These are phyloP conservation scores for Mitragyna speciosa DNA, from an alignment of 257 asterid genomes.

Conservation along the genomic window DNA sequence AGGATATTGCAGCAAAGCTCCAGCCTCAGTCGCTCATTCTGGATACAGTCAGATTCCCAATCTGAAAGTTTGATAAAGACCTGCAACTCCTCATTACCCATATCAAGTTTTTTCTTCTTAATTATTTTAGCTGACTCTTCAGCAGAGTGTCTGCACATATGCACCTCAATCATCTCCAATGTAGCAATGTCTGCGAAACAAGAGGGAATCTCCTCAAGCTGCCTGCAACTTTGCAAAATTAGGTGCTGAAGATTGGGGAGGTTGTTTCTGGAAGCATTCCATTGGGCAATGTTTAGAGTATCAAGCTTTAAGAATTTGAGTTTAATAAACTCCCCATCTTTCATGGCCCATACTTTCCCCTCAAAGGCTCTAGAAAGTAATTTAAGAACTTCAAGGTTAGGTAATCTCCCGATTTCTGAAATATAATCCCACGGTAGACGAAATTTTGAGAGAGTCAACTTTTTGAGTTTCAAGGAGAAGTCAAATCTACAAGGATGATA, in stretches of 20 bases:
- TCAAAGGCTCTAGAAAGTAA: constrained; percentile 9
- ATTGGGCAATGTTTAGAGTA: not conserved
- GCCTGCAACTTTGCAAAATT: constrained; percentile 5
- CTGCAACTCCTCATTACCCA: constrained; percentile 9
- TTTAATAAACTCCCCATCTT: not conserved
- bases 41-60: not conserved
- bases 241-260: constrained; percentile 15
- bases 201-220: constrained; percentile 14
- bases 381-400: constrained; percentile 7
- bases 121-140: not conserved
- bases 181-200: not conserved
- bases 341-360: constrained; percentile 1
- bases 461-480: not conserved
- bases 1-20: too few relatives aligned
- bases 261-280: constrained; percentile 1
- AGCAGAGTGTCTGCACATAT: not conserved
- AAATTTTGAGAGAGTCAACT: constrained; percentile 3
- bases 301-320: constrained; percentile 11
- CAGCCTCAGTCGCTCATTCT: too few relatives aligned
- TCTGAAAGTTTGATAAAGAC: not conserved
- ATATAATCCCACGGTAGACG: constrained; percentile 6
- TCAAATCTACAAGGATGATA: not conserved
- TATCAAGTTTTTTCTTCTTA: not conserved
- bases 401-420: not conserved
- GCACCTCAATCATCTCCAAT: not conserved